These are phyloP conservation scores for Magnolia sinica DNA, from an alignment of 164 flowering plant species.

Conservation along the genomic window DNA sequence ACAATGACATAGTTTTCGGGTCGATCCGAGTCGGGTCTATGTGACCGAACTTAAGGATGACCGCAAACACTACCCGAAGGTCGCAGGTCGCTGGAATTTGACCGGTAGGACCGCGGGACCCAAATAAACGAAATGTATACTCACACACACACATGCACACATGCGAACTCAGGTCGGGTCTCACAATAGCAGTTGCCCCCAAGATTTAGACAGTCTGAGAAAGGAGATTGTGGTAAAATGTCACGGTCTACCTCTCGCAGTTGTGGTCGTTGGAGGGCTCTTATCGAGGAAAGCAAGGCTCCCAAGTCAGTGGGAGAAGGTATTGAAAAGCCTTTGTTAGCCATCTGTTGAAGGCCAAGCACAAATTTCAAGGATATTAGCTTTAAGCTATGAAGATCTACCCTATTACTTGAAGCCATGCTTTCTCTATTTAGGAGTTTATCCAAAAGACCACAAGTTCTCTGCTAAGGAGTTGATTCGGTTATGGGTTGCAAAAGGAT, in stretches of 20 bases:
- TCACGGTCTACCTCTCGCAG: constrained; percentile 2
- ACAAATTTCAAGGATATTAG: neutral
- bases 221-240: constrained; percentile 2
- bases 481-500: constrained; percentile 7
- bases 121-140: no score
- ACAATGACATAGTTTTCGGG: no score
- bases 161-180: no score
- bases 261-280: constrained; percentile 5
- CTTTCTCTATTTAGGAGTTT: neutral
- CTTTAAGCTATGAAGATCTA: constrained; percentile 1
- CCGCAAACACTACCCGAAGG: no score
- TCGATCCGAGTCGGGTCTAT: no score
- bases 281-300: neutral
- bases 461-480: neutral
- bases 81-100: no score
- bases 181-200: neutral
- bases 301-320: neutral
- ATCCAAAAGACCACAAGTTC: neutral
- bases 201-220: neutral
- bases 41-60: no score
- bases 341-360: neutral
- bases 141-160: no score
- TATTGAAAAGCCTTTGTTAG: neutral
- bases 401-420: neutral
- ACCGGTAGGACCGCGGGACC: no score